Percentiles rank a stretch among this genome's conserved stretches.
These are phyloP conservation scores for Paramecium primaurelia DNA, from an alignment of 73 alveolate species.

Conservation along the genomic window DNA sequence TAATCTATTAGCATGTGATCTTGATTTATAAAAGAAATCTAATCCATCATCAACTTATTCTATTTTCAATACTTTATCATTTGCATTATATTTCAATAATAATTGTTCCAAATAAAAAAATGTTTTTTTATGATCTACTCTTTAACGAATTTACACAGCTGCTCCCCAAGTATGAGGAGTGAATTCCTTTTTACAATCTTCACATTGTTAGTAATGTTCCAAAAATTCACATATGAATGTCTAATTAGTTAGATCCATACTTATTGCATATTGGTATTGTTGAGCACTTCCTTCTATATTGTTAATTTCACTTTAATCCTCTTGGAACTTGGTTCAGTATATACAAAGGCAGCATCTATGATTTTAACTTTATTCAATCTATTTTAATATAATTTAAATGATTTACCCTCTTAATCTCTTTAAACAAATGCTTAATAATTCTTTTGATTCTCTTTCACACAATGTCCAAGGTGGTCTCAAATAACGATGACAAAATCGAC, in stretches of 20 bases:
- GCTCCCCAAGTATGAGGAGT: slow-evolving; percentile 99
- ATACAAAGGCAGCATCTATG: slow-evolving; percentile 91
- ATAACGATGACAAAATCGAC: slow-evolving; percentile 71
- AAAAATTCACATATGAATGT: slow-evolving; percentile 87
- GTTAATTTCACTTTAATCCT: slow-evolving; percentile 91
- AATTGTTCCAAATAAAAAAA: slow-evolving; percentile 92
- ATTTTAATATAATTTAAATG: not conserved
- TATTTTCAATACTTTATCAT: slow-evolving; percentile 81
- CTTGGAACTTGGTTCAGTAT: slow-evolving; percentile 97
- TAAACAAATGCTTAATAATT: slow-evolving; percentile 86
- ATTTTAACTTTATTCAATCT: slow-evolving; percentile 67
- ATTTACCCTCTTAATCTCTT: slow-evolving; percentile 64
- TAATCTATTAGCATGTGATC: slow-evolving; percentile 89
- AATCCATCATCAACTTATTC: slow-evolving; percentile 97
- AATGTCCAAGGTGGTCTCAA: slow-evolving; percentile 92
- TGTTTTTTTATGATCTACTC: slow-evolving; percentile 94
- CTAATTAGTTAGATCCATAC: slow-evolving; percentile 13
- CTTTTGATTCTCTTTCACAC: slow-evolving; percentile 89
- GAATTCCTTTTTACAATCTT: slow-evolving; percentile 93
- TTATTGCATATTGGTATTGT: slow-evolving; percentile 75
- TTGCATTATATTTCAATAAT: slow-evolving; percentile 91
- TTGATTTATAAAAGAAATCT: slow-evolving; percentile 91
- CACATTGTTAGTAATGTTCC: slow-evolving; percentile 92
- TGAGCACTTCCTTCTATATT: slow-evolving; percentile 88
- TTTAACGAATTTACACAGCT: slow-evolving; percentile 88